A percentile compares a stretch with the other conserved stretches of the same genome.
These are phyloP conservation scores for Mortierella sp. DNA, from an alignment of 371 early-diverging fungal genomes.

Conservation along the genomic window DNA sequence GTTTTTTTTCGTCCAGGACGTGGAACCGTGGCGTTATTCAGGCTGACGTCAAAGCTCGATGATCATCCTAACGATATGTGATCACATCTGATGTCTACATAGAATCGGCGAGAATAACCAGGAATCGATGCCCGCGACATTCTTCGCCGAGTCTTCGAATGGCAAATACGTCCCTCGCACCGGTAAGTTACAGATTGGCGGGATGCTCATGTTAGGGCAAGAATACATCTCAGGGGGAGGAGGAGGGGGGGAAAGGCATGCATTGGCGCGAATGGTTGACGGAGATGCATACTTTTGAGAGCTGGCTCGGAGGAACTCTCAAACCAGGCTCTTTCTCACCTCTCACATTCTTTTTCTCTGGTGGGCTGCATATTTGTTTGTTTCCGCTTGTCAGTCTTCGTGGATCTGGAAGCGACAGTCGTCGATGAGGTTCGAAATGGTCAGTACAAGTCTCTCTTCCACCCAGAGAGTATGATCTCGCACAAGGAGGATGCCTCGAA, in stretches of 20 bases:
- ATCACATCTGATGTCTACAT: too few relatives aligned
- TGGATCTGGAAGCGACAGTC: constrained; percentile 96
- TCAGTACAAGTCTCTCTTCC: constrained; percentile 92
- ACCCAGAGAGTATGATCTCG: constrained; percentile 97
- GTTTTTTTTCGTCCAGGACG: too few relatives aligned
- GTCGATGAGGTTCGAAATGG: constrained; percentile 96
- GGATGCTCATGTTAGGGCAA: too few relatives aligned
- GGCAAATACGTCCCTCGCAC: constrained; percentile 21
- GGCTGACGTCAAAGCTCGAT: too few relatives aligned
- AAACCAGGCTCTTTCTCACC: too few relatives aligned
- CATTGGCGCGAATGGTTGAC: too few relatives aligned
- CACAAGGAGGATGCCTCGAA: constrained; percentile 99
- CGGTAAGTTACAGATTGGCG: constrained; percentile 10
- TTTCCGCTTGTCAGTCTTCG: constrained; percentile 72
- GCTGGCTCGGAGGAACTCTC: too few relatives aligned
- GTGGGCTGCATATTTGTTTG: too few relatives aligned
- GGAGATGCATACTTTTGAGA: too few relatives aligned
- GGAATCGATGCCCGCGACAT: constrained; percentile 84
- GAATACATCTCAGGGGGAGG: neutral
- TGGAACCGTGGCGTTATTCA: too few relatives aligned
- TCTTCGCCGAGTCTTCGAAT: constrained; percentile 94
- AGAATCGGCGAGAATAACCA: neutral
- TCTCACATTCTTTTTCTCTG: too few relatives aligned
- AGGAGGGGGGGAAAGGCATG: neutral
- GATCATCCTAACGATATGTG: too few relatives aligned